Percentiles rank a stretch among this genome's conserved stretches.
phyloP scores from a whole-genome alignment of 805 yeast species.

The Starmerella davenportii region DNA sequence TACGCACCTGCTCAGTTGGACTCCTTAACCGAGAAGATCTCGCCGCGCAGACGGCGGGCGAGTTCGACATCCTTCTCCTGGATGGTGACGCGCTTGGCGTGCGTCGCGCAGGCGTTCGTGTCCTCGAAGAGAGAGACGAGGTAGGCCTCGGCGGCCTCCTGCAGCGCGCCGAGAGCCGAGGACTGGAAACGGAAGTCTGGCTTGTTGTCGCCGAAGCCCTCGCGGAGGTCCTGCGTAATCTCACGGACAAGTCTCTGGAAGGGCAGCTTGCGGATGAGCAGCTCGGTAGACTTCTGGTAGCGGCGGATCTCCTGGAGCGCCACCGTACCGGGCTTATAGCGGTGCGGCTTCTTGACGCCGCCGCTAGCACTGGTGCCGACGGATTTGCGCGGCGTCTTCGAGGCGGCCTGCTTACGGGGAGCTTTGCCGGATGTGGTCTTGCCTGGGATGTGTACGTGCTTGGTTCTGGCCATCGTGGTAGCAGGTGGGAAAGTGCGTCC shows the following conservation, averaged over 20 bases:
- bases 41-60: conserved; percentile 86
- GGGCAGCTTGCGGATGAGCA: conserved; percentile 72
- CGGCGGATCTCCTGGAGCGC: conserved; percentile 85
- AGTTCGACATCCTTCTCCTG: conserved; percentile 82
- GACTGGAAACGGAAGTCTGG: conserved; percentile 59
- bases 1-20: conserved; percentile 6
- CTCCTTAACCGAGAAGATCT: conserved; percentile 22
- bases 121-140: conserved; percentile 73
- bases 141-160: conserved; percentile 82
- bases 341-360: conserved; percentile 83
- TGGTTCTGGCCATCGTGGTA: conserved; percentile 24
- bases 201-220: conserved; percentile 29
- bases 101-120: conserved; percentile 81
- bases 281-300: conserved; percentile 78
- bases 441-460: conserved; percentile 58
- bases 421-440: conserved; percentile 86
- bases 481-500: too few species aligned
- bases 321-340: conserved; percentile 91
- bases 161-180: conserved; percentile 77
- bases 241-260: conserved; percentile 85
- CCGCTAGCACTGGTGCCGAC: conserved; percentile 66
- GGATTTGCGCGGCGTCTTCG: conserved; percentile 80
- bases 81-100: conserved; percentile 85
- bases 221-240: conserved; percentile 73
- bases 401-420: conserved; percentile 81